Conservation (phyloP, 768 basidiomycete species). For the Leccinum rimulosum region DNA sequence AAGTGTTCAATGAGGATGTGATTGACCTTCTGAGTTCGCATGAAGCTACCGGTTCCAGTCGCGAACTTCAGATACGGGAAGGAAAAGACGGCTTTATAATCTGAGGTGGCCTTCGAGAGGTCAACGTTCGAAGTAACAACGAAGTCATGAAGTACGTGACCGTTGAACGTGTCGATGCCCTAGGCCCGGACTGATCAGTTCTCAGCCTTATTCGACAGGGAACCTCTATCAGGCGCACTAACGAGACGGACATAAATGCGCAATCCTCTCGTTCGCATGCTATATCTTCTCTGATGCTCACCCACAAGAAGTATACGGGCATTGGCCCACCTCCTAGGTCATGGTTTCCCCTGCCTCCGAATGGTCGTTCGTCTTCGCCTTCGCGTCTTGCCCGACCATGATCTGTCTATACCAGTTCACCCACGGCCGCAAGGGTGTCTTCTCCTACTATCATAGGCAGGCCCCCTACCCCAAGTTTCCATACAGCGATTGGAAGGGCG, state of each 20-base stretch:
- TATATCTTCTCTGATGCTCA: slow-evolving; percentile 94
- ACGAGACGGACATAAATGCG: slow-evolving; percentile 98
- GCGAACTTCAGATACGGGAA: slow-evolving; percentile 94
- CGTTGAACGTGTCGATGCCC: slow-evolving; percentile 4
- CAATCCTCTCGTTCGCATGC: slow-evolving; percentile 98
- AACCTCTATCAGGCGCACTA: slow-evolving; percentile 86
- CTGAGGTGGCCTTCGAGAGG: slow-evolving; percentile 93
- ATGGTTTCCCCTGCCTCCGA: slow-evolving; percentile 71
- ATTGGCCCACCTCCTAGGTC: slow-evolving; percentile 68
- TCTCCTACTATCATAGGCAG: slow-evolving; percentile 73
- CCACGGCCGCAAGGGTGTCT: slow-evolving; percentile 43
- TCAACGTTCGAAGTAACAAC: slow-evolving; percentile 71
- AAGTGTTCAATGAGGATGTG: slow-evolving; percentile 98
- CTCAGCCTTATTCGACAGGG: slow-evolving; percentile 85
- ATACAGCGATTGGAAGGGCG: slow-evolving; percentile 53
- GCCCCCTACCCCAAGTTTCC: slow-evolving; percentile 65
- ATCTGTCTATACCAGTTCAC: slow-evolving; percentile 57
- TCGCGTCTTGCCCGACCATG: slow-evolving; percentile 83
- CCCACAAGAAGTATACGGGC: slow-evolving; percentile 84
- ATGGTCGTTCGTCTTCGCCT: slow-evolving; percentile 56
- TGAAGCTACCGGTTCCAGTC: slow-evolving; percentile 59
- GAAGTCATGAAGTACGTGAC: slow-evolving; percentile 90
- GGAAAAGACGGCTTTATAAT: slow-evolving; percentile 96
- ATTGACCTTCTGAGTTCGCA: slow-evolving; percentile 87
- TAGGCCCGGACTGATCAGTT: slow-evolving; percentile 22